Evolutionary conservation across 2,329 filamentous ascomycete genomes (phyloP).

Genomic region (Penicillium sp.): DNA sequence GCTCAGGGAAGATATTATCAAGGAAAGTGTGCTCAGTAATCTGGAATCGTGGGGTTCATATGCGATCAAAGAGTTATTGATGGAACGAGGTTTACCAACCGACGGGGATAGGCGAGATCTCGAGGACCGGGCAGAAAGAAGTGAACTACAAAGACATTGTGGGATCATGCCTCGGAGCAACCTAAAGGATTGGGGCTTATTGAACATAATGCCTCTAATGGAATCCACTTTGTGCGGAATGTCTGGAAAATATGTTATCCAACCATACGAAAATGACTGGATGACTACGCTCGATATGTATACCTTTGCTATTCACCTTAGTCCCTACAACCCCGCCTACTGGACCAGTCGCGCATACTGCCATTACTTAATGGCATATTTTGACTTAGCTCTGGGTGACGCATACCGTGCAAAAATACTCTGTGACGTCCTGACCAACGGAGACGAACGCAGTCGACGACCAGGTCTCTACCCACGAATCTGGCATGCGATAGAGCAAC

Average conservation of each 20-base stretch:
- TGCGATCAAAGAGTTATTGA: slow-evolving; percentile 12
- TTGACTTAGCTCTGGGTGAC: slow-evolving; percentile 40
- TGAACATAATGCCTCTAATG: neutral
- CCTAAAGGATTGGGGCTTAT: slow-evolving; percentile 30
- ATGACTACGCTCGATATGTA: slow-evolving; percentile 34
- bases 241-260: slow-evolving; percentile 7
- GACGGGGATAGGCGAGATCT: slow-evolving; percentile 15
- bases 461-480: slow-evolving; percentile 31
- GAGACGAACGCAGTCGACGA: slow-evolving; percentile 19
- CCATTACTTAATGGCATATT: slow-evolving; percentile 33
- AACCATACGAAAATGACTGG: slow-evolving; percentile 10
- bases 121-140: slow-evolving; percentile 20
- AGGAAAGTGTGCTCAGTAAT: neutral
- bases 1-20: neutral
- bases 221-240: neutral
- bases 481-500: slow-evolving; percentile 36
- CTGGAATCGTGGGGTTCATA: slow-evolving; percentile 3
- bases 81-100: slow-evolving; percentile 10
- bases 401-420: slow-evolving; percentile 37
- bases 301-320: slow-evolving; percentile 35
- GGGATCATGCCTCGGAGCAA: slow-evolving; percentile 26
- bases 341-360: slow-evolving; percentile 39
- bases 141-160: slow-evolving; percentile 18
- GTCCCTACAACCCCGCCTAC: slow-evolving; percentile 40
- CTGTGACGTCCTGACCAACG: slow-evolving; percentile 31